These are phyloP conservation scores for Kodamaea fungicola DNA, from an alignment of 1,139 yeast species.

Conservation along the genomic window DNA sequence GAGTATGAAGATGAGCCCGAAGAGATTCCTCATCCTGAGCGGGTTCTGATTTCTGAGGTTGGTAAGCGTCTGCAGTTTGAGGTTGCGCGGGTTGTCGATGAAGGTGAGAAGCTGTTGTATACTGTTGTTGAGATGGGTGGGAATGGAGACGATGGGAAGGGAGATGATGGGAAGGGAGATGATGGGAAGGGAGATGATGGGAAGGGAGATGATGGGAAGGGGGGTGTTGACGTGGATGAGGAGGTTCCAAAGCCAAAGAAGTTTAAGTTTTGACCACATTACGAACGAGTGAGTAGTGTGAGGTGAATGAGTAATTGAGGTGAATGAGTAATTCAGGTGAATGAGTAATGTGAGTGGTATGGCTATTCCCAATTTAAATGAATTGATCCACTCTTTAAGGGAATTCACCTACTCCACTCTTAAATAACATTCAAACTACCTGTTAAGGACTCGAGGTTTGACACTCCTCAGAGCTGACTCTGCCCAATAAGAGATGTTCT, in stretches of 20 bases:
- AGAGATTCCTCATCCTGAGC: slow-evolving; percentile 8
- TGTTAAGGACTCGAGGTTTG: no score
- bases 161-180: slow-evolving; percentile 10
- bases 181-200: slow-evolving; percentile 9
- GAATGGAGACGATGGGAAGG: slow-evolving; percentile 6
- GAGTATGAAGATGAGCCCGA: slow-evolving; percentile 2
- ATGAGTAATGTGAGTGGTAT: no score
- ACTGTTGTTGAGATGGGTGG: slow-evolving; percentile 1
- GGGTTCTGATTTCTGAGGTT: slow-evolving; percentile 11
- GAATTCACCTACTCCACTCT: no score
- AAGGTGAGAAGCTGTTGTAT: slow-evolving; percentile 1
- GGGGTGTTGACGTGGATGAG: slow-evolving; percentile 4
- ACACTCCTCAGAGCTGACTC: no score
- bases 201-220: slow-evolving; percentile 4
- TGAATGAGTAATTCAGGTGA: no score
- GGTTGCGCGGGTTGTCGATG: neutral
- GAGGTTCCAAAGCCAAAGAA: slow-evolving; percentile 5
- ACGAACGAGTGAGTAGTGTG: neutral
- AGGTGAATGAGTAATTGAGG: no score
- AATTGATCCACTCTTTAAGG: no score
- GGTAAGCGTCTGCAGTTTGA: slow-evolving; percentile 1
- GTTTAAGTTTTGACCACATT: slow-evolving; percentile 3
- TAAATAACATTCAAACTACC: no score
- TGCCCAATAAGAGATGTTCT: no score
- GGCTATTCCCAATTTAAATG: no score